A percentile compares a stretch with the other conserved stretches of the same genome.
These are phyloP conservation scores for Saccharomycopsis fodiens DNA, from an alignment of 805 yeast species.

Conservation along the genomic window DNA sequence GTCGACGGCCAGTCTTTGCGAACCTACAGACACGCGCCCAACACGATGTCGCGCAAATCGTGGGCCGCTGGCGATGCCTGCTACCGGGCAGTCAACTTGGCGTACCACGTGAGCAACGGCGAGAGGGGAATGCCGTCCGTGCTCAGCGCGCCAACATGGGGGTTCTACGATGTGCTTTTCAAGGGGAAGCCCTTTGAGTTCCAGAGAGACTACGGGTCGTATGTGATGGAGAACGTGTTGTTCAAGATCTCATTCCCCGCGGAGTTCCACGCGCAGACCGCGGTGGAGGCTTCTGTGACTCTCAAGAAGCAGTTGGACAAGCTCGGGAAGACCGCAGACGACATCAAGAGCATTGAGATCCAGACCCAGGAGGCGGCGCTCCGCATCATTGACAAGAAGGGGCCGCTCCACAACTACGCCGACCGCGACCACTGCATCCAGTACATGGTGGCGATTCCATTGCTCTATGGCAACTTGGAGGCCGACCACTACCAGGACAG, in stretches of 20 bases:
- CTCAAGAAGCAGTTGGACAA: slow-evolving; percentile 31
- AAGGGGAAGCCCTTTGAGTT: slow-evolving; percentile 44
- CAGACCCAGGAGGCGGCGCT: slow-evolving; percentile 56
- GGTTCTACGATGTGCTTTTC: slow-evolving; percentile 55
- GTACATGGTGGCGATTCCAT: slow-evolving; percentile 53
- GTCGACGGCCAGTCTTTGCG: slow-evolving; percentile 53
- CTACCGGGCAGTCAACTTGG: slow-evolving; percentile 51
- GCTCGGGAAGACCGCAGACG: slow-evolving; percentile 38
- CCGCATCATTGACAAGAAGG: slow-evolving; percentile 51
- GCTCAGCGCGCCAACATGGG: slow-evolving; percentile 52
- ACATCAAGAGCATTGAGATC: slow-evolving; percentile 42
- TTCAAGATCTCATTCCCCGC: slow-evolving; percentile 61
- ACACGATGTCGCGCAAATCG: slow-evolving; percentile 54
- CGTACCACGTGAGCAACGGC: slow-evolving; percentile 43
- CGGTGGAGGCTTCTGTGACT: slow-evolving; percentile 50
- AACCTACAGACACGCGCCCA: slow-evolving; percentile 59
- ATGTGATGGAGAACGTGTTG: slow-evolving; percentile 56
- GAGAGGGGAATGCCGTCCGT: slow-evolving; percentile 49
- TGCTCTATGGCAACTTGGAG: slow-evolving; percentile 46
- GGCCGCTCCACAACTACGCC: slow-evolving; percentile 55
- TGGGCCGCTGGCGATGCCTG: slow-evolving; percentile 67
- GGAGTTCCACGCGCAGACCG: slow-evolving; percentile 60
- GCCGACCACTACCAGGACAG: slow-evolving; percentile 51
- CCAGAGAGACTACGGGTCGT: slow-evolving; percentile 47
- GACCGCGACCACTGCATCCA: slow-evolving; percentile 62